phyloP scores from a whole-genome alignment of 2,329 filamentous ascomycete species.

The Monilinia fructicola region DNA sequence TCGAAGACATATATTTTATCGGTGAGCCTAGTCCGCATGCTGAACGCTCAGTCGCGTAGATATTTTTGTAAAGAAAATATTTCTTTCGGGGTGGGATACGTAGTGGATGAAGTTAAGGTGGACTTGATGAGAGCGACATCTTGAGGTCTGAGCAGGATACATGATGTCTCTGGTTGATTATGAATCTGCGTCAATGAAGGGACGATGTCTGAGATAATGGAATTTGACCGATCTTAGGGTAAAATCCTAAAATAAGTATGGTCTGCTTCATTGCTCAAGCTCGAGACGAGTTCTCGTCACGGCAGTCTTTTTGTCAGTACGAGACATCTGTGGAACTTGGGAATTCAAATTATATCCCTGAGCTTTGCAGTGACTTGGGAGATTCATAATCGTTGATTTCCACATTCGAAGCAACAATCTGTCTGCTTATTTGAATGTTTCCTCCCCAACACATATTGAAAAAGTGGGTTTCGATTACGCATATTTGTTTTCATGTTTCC shows the following conservation, averaged over 20 bases:
- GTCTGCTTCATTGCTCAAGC: background rate
- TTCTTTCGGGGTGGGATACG: background rate
- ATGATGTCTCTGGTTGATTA: background rate
- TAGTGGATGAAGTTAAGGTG: background rate
- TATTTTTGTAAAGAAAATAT: background rate
- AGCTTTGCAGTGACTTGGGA: too few species aligned
- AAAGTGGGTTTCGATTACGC: too few species aligned
- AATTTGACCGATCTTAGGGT: background rate
- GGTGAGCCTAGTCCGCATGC: background rate
- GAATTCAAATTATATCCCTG: too few species aligned
- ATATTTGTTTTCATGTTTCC: background rate
- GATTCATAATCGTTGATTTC: background rate
- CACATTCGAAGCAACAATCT: too few species aligned
- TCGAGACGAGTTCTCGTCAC: background rate
- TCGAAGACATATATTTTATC: conserved; percentile 6
- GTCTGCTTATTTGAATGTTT: background rate
- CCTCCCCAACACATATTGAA: background rate
- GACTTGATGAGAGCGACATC: background rate
- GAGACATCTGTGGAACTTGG: background rate
- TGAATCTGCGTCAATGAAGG: background rate
- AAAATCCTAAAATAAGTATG: background rate
- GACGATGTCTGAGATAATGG: background rate
- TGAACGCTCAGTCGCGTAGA: background rate
- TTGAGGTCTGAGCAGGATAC: too few species aligned
- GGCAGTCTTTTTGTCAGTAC: background rate